Base-by-base conservation (phyloP, 331 rosid genomes). In the Malus hybrid region DNA sequence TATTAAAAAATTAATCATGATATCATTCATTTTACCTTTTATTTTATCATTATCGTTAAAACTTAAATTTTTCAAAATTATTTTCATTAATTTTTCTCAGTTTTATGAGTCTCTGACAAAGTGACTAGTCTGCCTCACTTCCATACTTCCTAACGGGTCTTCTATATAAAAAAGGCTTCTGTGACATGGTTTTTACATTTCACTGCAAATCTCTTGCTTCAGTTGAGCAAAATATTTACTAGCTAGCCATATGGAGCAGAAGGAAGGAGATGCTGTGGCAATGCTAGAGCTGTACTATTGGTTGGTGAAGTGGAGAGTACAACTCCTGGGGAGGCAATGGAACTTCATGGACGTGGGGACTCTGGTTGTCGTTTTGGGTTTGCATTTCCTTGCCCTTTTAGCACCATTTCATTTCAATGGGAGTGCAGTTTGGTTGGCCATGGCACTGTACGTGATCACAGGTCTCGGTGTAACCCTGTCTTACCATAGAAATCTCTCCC, bases 401-500 rank as follows among this genome's bases (percentile, higher is more conserved):
- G 80, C 74, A 15, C 80, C 80, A 4, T 76, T 76, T 56, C 36
- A 76, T 10, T 76, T 67, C 74, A 66, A 54, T 9, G 66, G 60
- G 80, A 18, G 50, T 39, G 73, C 80, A 0, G 61, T 76, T 54
- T 56, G 59, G 56, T 6, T 76, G 31, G 80, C 67, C 19, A 29
- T 56, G 3, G 66, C 73, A 6, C 67, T 76, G 9, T 67, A 76
- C 27, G 46, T 24, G 55, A 33, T 76, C 36, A 67, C 80, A 3
- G 80, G 80, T 56, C 33, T 76, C 18, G 80, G 80, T 6, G 31
- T 76, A 10, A 76, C 73, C 4, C 39, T 76, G 2, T 66, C 73
- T 76, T 76, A 33, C 64, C 80, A 76, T 19, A 67, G 80, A 56
- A 52, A 76, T 12, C 80, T 76, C 9, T 24, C 80, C 20, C 79